Evolutionary conservation across 2,329 filamentous ascomycete genomes (phyloP), one percentile per base, ranked within the genome.

Genomic region (Aspergillus transmontanensis): DNA sequence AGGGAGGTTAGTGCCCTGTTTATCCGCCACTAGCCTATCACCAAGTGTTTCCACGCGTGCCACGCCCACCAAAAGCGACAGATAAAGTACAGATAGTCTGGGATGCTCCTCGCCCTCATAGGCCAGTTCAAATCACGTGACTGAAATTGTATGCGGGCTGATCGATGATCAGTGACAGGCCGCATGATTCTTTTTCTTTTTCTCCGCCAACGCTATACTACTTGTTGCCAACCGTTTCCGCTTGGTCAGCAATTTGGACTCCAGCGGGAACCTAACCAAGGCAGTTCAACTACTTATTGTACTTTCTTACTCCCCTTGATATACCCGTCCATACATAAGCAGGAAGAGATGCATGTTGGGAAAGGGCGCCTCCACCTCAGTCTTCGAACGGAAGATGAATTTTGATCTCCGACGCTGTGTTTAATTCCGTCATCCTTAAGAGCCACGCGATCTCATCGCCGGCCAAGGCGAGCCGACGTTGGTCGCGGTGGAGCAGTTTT

Each of bases 131-230:
- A 0, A 10, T 70, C 68, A 70, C 68, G 64, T 70, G 68, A 70
- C 48, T 46, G 68, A 63, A 65, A 30, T 28, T 57, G 62, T 61
- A 70, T 70, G 68, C 68, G 68, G 67, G 67, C 63, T 64, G 64
- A 69, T 69, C 66, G 68, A 67, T 69, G 68, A 70, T 70, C 68
- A 65, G 63, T 66, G 64, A 53, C 63, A 62, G 65, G 50, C 53
- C 64, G 62, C 51, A 66, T 64, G 46, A 53, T 64, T 64, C 60
- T 65, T 57, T 56, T 64, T 51, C 32, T 34, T 43, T 58, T 57
- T 45, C 36, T 51, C 26, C 34, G 34, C 36, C 45, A 58, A 48
- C 56, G 48, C 60, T 62, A 62, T 58, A 56, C 59, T 55, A 26
- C 54, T 58, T 34, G 43, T 39, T 57, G 55, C 28, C 32, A 62